Base-by-base conservation (phyloP, 208 protist species). In the Crithidia thermophila region DNA sequence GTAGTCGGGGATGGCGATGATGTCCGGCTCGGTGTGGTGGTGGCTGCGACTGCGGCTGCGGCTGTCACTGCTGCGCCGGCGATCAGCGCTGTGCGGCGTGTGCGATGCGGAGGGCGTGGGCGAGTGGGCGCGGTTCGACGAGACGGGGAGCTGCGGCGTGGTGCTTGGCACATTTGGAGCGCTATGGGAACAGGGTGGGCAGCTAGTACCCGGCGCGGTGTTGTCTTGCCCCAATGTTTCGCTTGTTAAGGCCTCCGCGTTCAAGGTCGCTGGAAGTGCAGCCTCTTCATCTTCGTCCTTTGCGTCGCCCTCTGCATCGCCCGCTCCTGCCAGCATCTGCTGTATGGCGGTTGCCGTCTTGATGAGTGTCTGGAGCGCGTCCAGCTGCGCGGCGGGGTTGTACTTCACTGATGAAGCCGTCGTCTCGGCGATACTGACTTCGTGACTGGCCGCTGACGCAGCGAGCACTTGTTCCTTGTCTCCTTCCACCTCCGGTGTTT, bases 1-100 rank as follows among this genome's bases (percentile, higher is more conserved):
- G 52, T 75, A 67, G 0, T 9, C 37, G 1, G 69, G 69, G 33
- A 75, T 68, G n/a, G 60, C 37, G 20, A 46, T 21, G 2, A 11
- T 20, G 20, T 23, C 16, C 21, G 21, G 25, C n/a, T n/a, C n/a
- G n/a, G n/a, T n/a, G n/a, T n/a, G n/a, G n/a, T n/a, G n/a, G n/a
- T n/a, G n/a, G n/a, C n/a, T n/a, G n/a, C n/a, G n/a, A n/a, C n/a
- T n/a, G n/a, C n/a, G n/a, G n/a, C n/a, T n/a, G n/a, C n/a, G n/a
- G n/a, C n/a, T n/a, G n/a, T n/a, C n/a, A n/a, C n/a, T n/a, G n/a
- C n/a, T n/a, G n/a, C n/a, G n/a, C n/a, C n/a, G n/a, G n/a, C n/a
- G n/a, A n/a, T n/a, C n/a, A n/a, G n/a, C n/a, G n/a, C n/a, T n/a
- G n/a, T n/a, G n/a, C n/a, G n/a, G n/a, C n/a, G n/a, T n/a, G 28